Percentiles rank a stretch among this genome's conserved stretches.
phyloP scores from a whole-genome alignment of 1,284 basidiomycete species.

The Mycosarcoma maydis region DNA sequence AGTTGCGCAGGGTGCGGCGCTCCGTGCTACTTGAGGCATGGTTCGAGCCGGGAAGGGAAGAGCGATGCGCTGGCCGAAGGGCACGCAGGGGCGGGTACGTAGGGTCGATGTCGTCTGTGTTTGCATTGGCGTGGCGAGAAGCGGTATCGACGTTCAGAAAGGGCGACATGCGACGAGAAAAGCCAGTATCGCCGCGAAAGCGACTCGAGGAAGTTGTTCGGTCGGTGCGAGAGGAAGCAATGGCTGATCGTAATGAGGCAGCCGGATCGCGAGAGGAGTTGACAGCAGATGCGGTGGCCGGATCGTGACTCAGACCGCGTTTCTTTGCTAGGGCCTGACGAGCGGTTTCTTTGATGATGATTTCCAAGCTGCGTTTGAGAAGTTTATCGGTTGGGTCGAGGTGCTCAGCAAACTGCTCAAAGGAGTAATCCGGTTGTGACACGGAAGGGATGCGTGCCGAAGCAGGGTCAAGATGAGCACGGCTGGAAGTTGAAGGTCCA shows the following conservation, averaged over 20 bases:
- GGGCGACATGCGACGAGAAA: constrained; percentile 10
- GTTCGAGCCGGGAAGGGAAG: too few species aligned
- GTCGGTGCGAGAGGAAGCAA: constrained; percentile 17
- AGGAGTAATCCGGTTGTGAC: constrained; percentile 43
- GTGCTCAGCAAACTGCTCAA: constrained; percentile 48
- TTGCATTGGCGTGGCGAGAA: not conserved
- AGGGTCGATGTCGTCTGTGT: constrained; percentile 8
- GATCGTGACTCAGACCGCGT: constrained; percentile 12
- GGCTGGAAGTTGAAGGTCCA: constrained; percentile 3
- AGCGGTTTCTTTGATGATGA: constrained; percentile 50
- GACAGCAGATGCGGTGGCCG: constrained; percentile 2
- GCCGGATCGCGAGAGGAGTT: constrained; percentile 15
- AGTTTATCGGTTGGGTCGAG: constrained; percentile 47
- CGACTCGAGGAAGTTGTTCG: not conserved
- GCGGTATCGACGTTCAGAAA: constrained; percentile 1
- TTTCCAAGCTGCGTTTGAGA: constrained; percentile 41
- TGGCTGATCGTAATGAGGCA: constrained; percentile 26
- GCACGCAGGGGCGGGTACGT: constrained; percentile 25
- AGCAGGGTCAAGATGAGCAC: constrained; percentile 21
- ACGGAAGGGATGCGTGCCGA: constrained; percentile 15
- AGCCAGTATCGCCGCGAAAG: not conserved
- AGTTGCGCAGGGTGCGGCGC: constrained; percentile 11
- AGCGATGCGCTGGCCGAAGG: constrained; percentile 3
- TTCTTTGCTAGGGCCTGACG: constrained; percentile 42
- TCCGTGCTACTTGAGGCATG: not conserved